phyloP scores from a whole-genome alignment of 768 basidiomycete genomes.

The Boletus rufocinnamomeus region DNA sequence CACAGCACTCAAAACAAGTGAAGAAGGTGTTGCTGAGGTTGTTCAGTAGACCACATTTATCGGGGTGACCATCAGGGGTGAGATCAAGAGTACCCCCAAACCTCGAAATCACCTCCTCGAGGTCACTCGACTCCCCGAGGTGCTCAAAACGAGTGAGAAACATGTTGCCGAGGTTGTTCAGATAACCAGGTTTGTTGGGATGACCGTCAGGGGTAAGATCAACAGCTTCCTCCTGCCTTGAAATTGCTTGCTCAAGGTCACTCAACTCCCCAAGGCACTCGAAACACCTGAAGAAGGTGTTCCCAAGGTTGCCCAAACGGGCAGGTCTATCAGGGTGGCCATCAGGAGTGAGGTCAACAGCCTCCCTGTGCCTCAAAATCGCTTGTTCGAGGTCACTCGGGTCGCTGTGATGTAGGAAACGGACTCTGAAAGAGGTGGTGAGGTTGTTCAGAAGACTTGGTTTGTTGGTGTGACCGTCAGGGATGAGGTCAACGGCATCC shows the following conservation, averaged over 20 bases:
- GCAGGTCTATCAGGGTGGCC: neutral
- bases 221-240: neutral
- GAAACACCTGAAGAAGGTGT: neutral
- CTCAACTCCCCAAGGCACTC: neutral
- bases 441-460: neutral
- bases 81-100: too few species aligned
- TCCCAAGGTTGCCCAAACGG: neutral
- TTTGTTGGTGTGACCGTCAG: neutral
- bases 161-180: too few species aligned
- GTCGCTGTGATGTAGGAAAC: neutral
- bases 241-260: slow-evolving; percentile 4
- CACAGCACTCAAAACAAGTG: too few species aligned
- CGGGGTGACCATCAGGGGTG: too few species aligned
- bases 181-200: too few species aligned
- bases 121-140: too few species aligned
- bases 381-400: neutral
- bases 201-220: too few species aligned
- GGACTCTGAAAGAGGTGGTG: neutral
- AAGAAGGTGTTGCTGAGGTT: too few species aligned
- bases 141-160: too few species aligned
- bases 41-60: too few species aligned
- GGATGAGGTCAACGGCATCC: neutral
- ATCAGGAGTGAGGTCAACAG: neutral
- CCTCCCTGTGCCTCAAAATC: neutral
- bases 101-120: too few species aligned